Evolutionary conservation across 2,329 filamentous ascomycete genomes (phyloP), one percentile per base, ranked within the genome.

Genomic region (Metarhizium brunneum): DNA sequence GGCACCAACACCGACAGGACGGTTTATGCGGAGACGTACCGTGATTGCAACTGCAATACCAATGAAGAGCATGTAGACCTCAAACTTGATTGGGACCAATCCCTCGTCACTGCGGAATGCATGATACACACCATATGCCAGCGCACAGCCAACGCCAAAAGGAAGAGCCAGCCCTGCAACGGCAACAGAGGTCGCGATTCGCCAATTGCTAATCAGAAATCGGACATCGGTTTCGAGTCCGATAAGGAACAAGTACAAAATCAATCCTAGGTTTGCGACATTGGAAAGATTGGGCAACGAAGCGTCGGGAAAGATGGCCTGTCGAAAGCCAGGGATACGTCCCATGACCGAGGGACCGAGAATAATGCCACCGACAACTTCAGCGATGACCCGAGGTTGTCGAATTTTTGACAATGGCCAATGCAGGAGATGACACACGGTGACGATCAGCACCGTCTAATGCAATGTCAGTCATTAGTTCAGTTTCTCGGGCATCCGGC

Each of bases 41-140:
- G 92, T 96, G 63, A 97, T 97, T 32, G 91, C 88, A 71, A 96
- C 86, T 0, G 92, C 92, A 54, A 95, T 92, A 69, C 92, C 92
- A 60, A 96, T 88, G 67, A 97, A 97, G 32, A 81, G 71, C 58
- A 76, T 76, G 50, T 90, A 83, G 11, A 78, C 73, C 51, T 76
- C 76, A 57, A 83, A 83, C 20, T 69, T 64, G 57, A 81, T 76
- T 40, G 70, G 65, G 16, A 70, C 60, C 25, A 72, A 63, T 45
- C 69, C 68, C 3, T 64, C 60, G 38, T 79, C 75, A 11, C 65
- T 42, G 25, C 76, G 75, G 64, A 95, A 95, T 56, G 91, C 71
- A 57, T 91, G 72, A 64, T 90, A 95, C 13, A 96, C 70, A 1
- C 91, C 91, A 69, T 85, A 91, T 2, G 91, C 87, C 58, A 95